Conservation (phyloP, 257 asterid species). For the Solanum chilense region DNA sequence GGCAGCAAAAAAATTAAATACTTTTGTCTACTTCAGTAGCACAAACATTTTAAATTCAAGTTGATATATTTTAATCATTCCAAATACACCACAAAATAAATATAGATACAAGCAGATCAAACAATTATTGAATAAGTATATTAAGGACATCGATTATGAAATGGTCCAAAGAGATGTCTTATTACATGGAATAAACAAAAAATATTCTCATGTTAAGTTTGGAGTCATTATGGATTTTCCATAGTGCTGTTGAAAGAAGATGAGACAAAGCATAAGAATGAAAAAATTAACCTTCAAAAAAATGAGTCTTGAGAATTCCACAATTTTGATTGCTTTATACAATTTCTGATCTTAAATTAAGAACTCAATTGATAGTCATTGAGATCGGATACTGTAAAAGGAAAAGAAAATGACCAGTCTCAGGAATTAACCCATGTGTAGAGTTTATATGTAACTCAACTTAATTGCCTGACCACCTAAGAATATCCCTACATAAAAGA, state of each 20-base stretch:
- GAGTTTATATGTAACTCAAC: background rate
- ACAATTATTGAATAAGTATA: too few species aligned
- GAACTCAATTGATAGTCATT: background rate
- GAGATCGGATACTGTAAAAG: background rate
- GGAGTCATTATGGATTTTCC: background rate
- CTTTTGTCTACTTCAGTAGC: background rate
- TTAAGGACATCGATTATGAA: background rate
- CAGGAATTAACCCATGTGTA: background rate
- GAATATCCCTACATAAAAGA: background rate
- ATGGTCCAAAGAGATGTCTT: background rate
- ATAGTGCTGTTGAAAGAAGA: background rate
- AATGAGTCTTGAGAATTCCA: background rate
- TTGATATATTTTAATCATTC: too few species aligned
- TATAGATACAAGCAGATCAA: too few species aligned
- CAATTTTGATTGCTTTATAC: background rate
- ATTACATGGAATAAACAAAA: background rate
- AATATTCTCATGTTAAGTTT: background rate
- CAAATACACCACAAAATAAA: too few species aligned
- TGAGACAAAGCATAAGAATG: background rate
- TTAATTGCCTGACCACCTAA: background rate
- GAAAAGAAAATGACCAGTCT: background rate
- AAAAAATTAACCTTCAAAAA: background rate
- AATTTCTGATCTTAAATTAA: background rate
- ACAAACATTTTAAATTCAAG: background rate
- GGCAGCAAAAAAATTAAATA: background rate